Conservation (phyloP, 2,329 filamentous ascomycete species). For the Diaporthe nobilis region DNA sequence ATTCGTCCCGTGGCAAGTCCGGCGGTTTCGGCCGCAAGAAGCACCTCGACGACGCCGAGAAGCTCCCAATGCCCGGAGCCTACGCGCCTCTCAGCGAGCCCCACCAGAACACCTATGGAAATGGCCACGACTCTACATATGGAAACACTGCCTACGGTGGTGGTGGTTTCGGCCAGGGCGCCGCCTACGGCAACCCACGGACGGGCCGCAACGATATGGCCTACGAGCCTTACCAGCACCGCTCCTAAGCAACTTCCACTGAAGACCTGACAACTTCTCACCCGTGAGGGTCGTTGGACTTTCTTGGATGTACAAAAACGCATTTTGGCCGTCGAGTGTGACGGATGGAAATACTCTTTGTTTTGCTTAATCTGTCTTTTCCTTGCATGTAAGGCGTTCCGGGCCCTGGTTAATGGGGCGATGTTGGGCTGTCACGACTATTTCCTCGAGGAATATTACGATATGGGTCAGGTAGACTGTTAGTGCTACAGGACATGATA, state of each 20-base stretch:
- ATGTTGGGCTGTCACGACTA: slow-evolving; percentile 22
- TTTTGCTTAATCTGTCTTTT: slow-evolving; percentile 10
- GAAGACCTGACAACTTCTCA: not conserved
- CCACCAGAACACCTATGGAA: slow-evolving; percentile 45
- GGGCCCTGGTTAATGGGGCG: slow-evolving; percentile 14
- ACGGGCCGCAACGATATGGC: slow-evolving; percentile 58
- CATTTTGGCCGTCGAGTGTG: slow-evolving; percentile 4
- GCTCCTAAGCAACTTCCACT: slow-evolving; percentile 56
- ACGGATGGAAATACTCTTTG: not conserved
- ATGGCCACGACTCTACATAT: not conserved
- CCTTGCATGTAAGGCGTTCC: slow-evolving; percentile 41
- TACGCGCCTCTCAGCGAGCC: slow-evolving; percentile 63
- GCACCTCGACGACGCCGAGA: slow-evolving; percentile 56
- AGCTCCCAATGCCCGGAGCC: slow-evolving; percentile 58
- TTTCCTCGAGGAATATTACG: slow-evolving; percentile 18
- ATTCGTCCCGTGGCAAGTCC: slow-evolving; percentile 45
- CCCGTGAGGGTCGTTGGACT: not conserved
- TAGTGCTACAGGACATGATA: slow-evolving; percentile 39
- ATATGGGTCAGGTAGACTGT: slow-evolving; percentile 35
- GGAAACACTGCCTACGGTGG: slow-evolving; percentile 23
- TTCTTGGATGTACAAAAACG: not conserved
- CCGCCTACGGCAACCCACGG: slow-evolving; percentile 9
- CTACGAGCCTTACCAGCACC: slow-evolving; percentile 76
- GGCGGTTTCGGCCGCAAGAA: slow-evolving; percentile 50
- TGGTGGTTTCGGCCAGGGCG: slow-evolving; percentile 16